Evolutionary conservation across 805 yeast species (phyloP), one percentile per base, ranked within the genome.

Genomic region (Pichia pseudocactophila): DNA sequence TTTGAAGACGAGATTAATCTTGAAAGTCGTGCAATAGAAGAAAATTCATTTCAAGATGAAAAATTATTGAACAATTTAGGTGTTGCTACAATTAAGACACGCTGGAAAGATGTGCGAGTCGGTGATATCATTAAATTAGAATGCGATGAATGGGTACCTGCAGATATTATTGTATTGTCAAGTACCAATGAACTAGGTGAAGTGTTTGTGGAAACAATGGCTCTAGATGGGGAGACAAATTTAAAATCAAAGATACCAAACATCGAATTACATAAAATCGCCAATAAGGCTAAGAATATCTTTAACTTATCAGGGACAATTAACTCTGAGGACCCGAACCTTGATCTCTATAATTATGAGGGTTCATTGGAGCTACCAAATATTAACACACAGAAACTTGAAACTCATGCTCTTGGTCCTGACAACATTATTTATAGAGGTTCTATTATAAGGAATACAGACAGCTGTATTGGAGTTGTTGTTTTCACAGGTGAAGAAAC

Each of bases 141-240:
- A 37, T 82, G 80, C 49, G 86, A 88, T 62, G 97, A 92, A 46
- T 84, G 95, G 83, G 73, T 90, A 6, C 98, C 99, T 0, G 96
- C 97, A 0, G 99, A 92, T 64, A 56, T 92, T 2, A 58, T 92
- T 2, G 53, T 92, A 2, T 56, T 92, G 34, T 73, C 89, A 1
- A 76, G 87, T 3, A 76, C 78, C 31, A 73, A 72, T 48, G 88
- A 82, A 32, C 74, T 79, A 44, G 71, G 73, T 30, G 75, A 71
- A 41, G 74, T 85, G 1, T 85, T 76, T 50, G 78, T 89, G 16
- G 99, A 92, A 60, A 92, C 99, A 1, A 88, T 90, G 90, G 98
- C 96, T 1, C 69, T 92, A 38, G 98, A 92, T 62, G 99, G 99
- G 39, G 98, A 92, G 61, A 92, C 97, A 0, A 90, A 88, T 57